These are phyloP conservation scores for Pseudovirgaria hyperparasitica DNA, from an alignment of 2,329 filamentous ascomycete genomes.

Conservation along the genomic window DNA sequence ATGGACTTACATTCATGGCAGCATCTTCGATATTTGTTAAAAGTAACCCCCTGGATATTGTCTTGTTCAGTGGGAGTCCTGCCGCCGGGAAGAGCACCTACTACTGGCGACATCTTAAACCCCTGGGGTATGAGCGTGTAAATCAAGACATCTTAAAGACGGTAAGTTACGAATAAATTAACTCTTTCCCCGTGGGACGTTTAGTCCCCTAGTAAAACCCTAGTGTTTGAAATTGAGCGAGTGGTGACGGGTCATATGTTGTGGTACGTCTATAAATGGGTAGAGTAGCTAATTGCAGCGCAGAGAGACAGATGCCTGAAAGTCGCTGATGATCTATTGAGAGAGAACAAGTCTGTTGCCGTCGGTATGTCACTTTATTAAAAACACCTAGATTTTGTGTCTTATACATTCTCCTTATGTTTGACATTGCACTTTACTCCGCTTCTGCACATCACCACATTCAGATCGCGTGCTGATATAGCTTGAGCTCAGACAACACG, in stretches of 20 bases:
- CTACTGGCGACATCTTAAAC: conserved; percentile 65
- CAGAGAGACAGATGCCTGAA: conserved; percentile 56
- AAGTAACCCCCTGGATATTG: conserved; percentile 55
- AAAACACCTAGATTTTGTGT: conserved; percentile 1
- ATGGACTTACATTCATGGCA: conserved; percentile 11
- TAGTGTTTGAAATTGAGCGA: conserved; percentile 1
- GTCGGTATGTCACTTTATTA: conserved; percentile 50
- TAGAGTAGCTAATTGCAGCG: conserved; percentile 22
- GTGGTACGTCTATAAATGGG: conserved; percentile 10
- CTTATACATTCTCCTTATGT: background rate
- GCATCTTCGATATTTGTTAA: conserved; percentile 37
- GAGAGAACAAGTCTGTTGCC: conserved; percentile 54
- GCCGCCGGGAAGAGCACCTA: conserved; percentile 88
- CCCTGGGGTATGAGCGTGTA: conserved; percentile 67
- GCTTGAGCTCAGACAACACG: conserved; percentile 65
- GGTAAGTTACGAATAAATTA: conserved; percentile 25
- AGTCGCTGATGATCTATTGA: conserved; percentile 52
- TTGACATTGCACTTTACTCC: too few relatives aligned
- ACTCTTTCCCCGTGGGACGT: conserved; percentile 10
- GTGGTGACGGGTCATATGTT: too few relatives aligned
- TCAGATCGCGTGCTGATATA: too few relatives aligned
- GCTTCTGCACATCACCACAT: too few relatives aligned
- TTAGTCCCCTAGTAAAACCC: conserved; percentile 4
- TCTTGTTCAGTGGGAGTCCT: conserved; percentile 80
- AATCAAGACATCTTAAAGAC: conserved; percentile 86